Percentiles rank a stretch among this genome's conserved stretches.
These are phyloP conservation scores for Didymella segeticola DNA, from an alignment of 2,329 filamentous ascomycete genomes.

Conservation along the genomic window DNA sequence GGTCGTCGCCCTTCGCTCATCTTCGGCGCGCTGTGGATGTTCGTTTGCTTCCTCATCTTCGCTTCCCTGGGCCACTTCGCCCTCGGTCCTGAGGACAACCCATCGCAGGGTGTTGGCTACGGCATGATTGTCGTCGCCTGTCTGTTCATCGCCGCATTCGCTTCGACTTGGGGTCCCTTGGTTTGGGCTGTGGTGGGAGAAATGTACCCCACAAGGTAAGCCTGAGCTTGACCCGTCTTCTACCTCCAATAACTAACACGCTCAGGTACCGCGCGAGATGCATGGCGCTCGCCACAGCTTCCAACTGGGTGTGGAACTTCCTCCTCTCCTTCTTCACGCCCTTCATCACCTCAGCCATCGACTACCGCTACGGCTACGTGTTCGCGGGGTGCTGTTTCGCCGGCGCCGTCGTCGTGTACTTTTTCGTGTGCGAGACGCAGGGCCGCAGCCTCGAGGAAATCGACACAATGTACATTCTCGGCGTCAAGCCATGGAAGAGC, in stretches of 20 bases:
- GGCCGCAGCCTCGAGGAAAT: slow-evolving; percentile 79
- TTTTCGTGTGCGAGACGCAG: slow-evolving; percentile 78
- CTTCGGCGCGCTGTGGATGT: slow-evolving; percentile 56
- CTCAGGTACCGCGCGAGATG: slow-evolving; percentile 53
- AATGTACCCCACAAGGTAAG: slow-evolving; percentile 64
- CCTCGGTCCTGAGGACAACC: slow-evolving; percentile 43
- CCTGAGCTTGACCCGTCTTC: neutral
- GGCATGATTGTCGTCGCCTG: slow-evolving; percentile 73
- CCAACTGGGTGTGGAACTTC: slow-evolving; percentile 55
- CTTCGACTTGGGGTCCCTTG: slow-evolving; percentile 73
- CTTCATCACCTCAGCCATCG: slow-evolving; percentile 75
- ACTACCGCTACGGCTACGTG: slow-evolving; percentile 77
- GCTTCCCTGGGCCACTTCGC: slow-evolving; percentile 55
- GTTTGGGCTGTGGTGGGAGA: slow-evolving; percentile 74
- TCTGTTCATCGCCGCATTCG: slow-evolving; percentile 70
- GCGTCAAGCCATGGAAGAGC: slow-evolving; percentile 52
- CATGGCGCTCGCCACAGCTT: slow-evolving; percentile 55
- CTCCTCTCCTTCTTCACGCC: slow-evolving; percentile 74
- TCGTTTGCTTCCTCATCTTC: slow-evolving; percentile 65
- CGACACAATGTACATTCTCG: slow-evolving; percentile 72
- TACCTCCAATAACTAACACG: neutral
- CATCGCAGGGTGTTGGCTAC: slow-evolving; percentile 58
- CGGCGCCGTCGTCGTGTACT: slow-evolving; percentile 72
- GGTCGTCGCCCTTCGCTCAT: slow-evolving; percentile 56
- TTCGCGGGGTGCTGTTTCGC: slow-evolving; percentile 75